Evolutionary conservation across 345 rosid species (phyloP).

Genomic region (Dipteronia sinensis): DNA sequence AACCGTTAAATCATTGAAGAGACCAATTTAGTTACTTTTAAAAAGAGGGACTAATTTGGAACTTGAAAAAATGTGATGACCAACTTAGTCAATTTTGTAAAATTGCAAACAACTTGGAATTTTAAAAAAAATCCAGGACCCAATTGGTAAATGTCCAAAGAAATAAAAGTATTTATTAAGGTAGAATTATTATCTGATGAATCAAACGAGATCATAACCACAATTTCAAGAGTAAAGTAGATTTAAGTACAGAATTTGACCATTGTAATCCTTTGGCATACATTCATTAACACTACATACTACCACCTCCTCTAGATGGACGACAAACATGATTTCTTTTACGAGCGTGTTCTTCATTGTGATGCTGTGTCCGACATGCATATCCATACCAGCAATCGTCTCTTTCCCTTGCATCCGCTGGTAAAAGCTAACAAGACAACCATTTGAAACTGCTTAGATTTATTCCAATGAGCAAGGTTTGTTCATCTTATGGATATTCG

Average conservation of each 20-base stretch:
- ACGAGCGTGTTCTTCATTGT: constrained; percentile 81
- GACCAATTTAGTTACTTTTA: too few relatives aligned
- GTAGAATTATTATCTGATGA: too few relatives aligned
- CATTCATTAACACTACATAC: background rate
- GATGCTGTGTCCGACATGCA: constrained; percentile 86
- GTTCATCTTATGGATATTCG: background rate
- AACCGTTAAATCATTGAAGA: too few relatives aligned
- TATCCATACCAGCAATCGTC: constrained; percentile 94
- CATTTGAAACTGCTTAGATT: background rate
- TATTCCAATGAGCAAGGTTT: background rate
- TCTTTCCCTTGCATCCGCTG: constrained; percentile 58
- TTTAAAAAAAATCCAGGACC: too few relatives aligned
- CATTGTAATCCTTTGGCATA: background rate
- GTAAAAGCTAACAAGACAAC: constrained; percentile 38
- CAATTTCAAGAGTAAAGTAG: too few relatives aligned
- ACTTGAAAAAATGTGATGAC: too few relatives aligned
- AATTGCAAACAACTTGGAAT: too few relatives aligned
- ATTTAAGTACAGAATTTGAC: background rate
- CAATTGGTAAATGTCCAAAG: too few relatives aligned
- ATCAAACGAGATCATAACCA: too few relatives aligned
- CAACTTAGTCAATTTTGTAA: too few relatives aligned
- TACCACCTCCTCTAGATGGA: constrained; percentile 56
- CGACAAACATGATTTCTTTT: constrained; percentile 88
- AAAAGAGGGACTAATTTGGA: too few relatives aligned
- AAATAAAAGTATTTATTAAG: too few relatives aligned